Base-by-base conservation (phyloP, 2,329 filamentous ascomycete species). In the Alternaria brassicicola region DNA sequence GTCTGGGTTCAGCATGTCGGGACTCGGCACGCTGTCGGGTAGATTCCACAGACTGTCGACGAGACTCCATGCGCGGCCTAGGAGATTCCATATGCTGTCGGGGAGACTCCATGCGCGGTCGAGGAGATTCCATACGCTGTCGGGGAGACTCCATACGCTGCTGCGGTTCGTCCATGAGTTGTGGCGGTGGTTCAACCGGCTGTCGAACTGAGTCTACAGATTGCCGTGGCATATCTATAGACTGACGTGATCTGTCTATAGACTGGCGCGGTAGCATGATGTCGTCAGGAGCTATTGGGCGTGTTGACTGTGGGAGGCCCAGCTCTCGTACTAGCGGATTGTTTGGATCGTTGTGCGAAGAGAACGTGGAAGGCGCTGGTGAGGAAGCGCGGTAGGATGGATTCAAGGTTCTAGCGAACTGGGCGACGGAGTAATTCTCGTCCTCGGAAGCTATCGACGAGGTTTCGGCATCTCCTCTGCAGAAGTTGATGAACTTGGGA, bases 401-500 rank as follows among this genome's bases (percentile, higher is more conserved):
- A 72, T 99, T 99, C 79, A 97, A 97, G 53, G 90, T 93, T 59
- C 95, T 86, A 59, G 93, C 92, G 71, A 98, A 99, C 73, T 99
- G 94, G 4, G 96, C 96, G 12, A 99, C 92, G 0, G 93, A 96
- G 74, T 97, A 99, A 67, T 85, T 88, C 4, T 93, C 92, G 63
- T 97, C 93, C 21, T 96, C 93, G 0, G 91, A 94, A 10, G 85
- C 83, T 62, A 95, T 92, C 1, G 94, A 97, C 66, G 88, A 87
- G 35, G 86, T 88, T 68, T 99, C 95, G 53, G 84, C 84, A 75
- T 97, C 93, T 15, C 94, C 95, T 10, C 95, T 89, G 76, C 92
- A 96, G 78, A 98, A 99, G 81, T 99, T 97, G 86, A 99, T 97
- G 77, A 97, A 99, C 77, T 93, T 97, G 41, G 95, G 95, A 23